Conservation (phyloP, 106 monocot species). For the Platanthera zijinensis region DNA sequence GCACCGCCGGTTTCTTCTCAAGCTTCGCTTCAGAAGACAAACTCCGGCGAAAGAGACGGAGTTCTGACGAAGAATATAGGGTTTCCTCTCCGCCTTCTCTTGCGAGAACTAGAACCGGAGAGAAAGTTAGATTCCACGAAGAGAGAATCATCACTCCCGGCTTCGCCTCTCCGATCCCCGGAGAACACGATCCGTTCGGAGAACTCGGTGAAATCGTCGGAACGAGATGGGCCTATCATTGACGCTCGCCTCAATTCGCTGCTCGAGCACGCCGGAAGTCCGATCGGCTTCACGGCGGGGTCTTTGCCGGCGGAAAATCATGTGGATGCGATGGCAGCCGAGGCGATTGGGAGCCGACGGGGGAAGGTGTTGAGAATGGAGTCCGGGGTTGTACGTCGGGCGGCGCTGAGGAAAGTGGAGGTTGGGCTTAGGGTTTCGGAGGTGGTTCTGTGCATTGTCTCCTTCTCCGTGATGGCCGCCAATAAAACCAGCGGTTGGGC, state of each 20-base stretch:
- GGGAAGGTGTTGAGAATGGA: conserved; percentile 14
- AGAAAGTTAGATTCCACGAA: conserved; percentile 1
- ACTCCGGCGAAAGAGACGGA: neutral
- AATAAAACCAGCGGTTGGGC: conserved; percentile 77
- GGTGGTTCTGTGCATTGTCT: conserved; percentile 38
- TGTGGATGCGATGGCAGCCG: neutral
- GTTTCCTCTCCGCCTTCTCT: neutral
- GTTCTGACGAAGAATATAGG: neutral
- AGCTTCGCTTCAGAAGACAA: neutral
- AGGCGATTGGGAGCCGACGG: conserved; percentile 8
- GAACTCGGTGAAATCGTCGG: neutral
- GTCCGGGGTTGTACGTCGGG: conserved; percentile 23
- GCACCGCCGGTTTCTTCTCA: neutral
- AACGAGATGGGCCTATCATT: conserved; percentile 5
- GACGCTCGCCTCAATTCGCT: conserved; percentile 2
- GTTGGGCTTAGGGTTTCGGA: conserved; percentile 47
- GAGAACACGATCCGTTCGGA: conserved; percentile 4
- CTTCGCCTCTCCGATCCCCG: conserved; percentile 8
- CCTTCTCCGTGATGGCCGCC: conserved; percentile 82
- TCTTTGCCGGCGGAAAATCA: conserved; percentile 10
- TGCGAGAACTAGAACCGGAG: neutral
- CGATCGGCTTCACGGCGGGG: neutral
- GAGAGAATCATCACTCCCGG: neutral
- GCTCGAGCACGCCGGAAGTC: conserved; percentile 2
- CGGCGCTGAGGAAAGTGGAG: conserved; percentile 20